Evolutionary conservation across 2,329 filamentous ascomycete genomes (phyloP).

Genomic region (Colletotrichum aenigma): DNA sequence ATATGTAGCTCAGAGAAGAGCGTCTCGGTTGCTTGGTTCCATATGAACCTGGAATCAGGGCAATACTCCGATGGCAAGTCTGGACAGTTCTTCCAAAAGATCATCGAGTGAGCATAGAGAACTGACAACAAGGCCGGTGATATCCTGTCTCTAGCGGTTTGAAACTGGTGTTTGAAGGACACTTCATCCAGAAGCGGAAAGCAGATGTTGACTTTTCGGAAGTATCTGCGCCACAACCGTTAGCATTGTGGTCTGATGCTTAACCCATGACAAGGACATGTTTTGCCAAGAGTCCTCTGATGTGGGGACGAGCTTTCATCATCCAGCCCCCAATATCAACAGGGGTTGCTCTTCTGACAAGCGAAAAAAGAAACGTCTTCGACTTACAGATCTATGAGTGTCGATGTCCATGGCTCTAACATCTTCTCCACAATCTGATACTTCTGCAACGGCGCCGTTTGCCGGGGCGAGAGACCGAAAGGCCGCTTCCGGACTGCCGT

Average conservation of each 20-base stretch:
- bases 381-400: constrained; percentile 53
- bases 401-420: constrained; percentile 56
- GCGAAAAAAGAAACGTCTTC: neutral
- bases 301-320: neutral
- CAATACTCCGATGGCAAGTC: constrained; percentile 48
- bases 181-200: constrained; percentile 65
- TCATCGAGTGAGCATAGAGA: constrained; percentile 61
- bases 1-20: constrained; percentile 64
- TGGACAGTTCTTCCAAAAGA: constrained; percentile 59
- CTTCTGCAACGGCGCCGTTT: constrained; percentile 46
- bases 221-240: constrained; percentile 44
- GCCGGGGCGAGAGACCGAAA: constrained; percentile 40
- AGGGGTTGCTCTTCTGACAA: neutral
- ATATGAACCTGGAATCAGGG: constrained; percentile 64
- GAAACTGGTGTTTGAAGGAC: constrained; percentile 55
- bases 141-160: constrained; percentile 47
- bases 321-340: neutral
- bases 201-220: constrained; percentile 60
- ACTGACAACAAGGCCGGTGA: constrained; percentile 62
- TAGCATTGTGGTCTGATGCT: neutral
- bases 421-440: constrained; percentile 63
- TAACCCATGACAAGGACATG: neutral
- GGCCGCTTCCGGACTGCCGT: constrained; percentile 51
- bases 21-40: constrained; percentile 65
- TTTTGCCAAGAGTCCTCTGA: neutral